Evolutionary conservation across 345 rosid species (phyloP).

Genomic region (Pistacia atlantica): DNA sequence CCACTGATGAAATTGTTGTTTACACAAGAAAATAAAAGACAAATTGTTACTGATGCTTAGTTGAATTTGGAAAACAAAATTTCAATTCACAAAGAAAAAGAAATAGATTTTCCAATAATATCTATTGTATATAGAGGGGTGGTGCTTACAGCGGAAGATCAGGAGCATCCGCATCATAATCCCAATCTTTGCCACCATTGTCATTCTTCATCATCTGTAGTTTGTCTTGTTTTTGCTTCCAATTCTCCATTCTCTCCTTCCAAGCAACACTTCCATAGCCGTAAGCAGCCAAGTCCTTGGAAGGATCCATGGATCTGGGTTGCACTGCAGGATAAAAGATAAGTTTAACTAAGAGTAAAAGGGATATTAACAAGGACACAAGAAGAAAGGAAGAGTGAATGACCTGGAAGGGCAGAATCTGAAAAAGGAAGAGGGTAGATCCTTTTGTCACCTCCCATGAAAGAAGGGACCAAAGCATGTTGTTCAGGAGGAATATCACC

Average conservation of each 20-base stretch:
- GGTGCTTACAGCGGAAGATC: slow-evolving; percentile 49
- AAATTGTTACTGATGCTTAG: neutral
- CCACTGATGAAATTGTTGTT: neutral
- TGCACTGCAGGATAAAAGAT: slow-evolving; percentile 30
- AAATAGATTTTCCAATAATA: neutral
- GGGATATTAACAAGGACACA: neutral
- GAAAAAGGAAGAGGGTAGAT: slow-evolving; percentile 35
- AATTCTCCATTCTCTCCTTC: slow-evolving; percentile 58
- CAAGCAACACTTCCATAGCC: slow-evolving; percentile 59
- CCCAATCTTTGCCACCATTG: slow-evolving; percentile 36
- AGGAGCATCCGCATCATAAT: slow-evolving; percentile 38
- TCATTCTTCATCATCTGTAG: slow-evolving; percentile 31
- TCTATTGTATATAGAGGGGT: neutral
- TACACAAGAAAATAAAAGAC: neutral
- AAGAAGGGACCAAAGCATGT: slow-evolving; percentile 52
- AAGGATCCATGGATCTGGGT: slow-evolving; percentile 50
- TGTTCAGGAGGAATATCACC: slow-evolving; percentile 46
- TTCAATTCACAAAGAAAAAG: neutral
- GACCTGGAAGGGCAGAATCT: slow-evolving; percentile 33
- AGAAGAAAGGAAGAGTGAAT: neutral
- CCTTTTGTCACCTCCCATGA: slow-evolving; percentile 34
- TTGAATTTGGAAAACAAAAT: neutral
- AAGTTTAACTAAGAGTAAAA: neutral
- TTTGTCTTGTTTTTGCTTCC: slow-evolving; percentile 42
- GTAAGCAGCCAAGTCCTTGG: slow-evolving; percentile 59